Conservation (phyloP, 1,284 basidiomycete species). For the Agroathelia rolfsii region DNA sequence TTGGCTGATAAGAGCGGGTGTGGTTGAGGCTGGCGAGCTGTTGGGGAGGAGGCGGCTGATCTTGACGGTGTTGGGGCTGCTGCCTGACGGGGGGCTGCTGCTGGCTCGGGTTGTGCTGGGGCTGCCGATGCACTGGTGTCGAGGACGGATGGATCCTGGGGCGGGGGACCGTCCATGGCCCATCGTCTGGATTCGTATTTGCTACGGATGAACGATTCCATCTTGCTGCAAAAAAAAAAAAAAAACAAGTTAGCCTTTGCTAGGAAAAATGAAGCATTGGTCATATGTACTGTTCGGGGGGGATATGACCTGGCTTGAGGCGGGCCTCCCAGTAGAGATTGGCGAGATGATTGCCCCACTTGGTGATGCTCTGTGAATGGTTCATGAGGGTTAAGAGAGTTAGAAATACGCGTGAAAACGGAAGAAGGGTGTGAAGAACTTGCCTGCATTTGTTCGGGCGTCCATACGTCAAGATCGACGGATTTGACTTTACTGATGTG, state of each 20-base stretch:
- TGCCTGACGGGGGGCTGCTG: slow-evolving; percentile 21
- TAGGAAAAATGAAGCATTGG: slow-evolving; percentile 2
- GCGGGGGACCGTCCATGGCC: slow-evolving; percentile 84
- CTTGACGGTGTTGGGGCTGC: slow-evolving; percentile 19
- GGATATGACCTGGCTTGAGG: slow-evolving; percentile 85
- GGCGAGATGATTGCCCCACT: slow-evolving; percentile 90
- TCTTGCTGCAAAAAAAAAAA: slow-evolving; percentile 63
- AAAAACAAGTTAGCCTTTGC: no score
- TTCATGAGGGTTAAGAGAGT: slow-evolving; percentile 5
- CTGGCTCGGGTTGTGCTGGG: slow-evolving; percentile 14
- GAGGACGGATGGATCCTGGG: slow-evolving; percentile 73
- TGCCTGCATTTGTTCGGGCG: slow-evolving; percentile 94
- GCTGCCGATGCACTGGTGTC: slow-evolving; percentile 37
- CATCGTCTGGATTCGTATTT: slow-evolving; percentile 93
- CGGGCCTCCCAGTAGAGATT: slow-evolving; percentile 98
- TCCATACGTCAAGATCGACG: slow-evolving; percentile 97
- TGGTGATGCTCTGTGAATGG: slow-evolving; percentile 63
- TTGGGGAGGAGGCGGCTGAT: slow-evolving; percentile 18
- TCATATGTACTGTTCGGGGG: slow-evolving; percentile 82
- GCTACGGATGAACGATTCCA: slow-evolving; percentile 95
- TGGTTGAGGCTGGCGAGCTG: slow-evolving; percentile 40
- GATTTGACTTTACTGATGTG: slow-evolving; percentile 97
- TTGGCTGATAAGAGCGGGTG: slow-evolving; percentile 43
- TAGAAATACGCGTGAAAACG: slow-evolving; percentile 5
- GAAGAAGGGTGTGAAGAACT: slow-evolving; percentile 18